These are phyloP conservation scores for Suhomyces sp. DNA, from an alignment of 805 yeast species.

Conservation along the genomic window DNA sequence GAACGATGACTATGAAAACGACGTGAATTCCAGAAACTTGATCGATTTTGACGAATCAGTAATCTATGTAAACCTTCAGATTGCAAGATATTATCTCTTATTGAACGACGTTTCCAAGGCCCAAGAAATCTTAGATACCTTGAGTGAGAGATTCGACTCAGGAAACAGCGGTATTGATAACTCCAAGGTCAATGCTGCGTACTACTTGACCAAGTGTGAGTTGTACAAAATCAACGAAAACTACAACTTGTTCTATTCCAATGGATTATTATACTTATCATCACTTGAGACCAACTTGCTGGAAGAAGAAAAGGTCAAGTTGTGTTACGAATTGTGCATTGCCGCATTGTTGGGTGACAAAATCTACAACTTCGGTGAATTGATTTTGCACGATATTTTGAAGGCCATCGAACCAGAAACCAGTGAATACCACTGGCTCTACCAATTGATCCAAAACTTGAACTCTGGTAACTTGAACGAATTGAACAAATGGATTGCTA, in stretches of 20 bases:
- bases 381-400: slow-evolving; percentile 84
- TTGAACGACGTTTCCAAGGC: slow-evolving; percentile 54
- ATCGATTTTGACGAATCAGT: slow-evolving; percentile 54
- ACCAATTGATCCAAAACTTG: slow-evolving; percentile 63
- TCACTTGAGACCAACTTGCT: slow-evolving; percentile 52
- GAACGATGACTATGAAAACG: slow-evolving; percentile 24
- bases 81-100: slow-evolving; percentile 66
- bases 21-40: slow-evolving; percentile 20
- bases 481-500: slow-evolving; percentile 52
- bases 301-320: slow-evolving; percentile 28
- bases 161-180: slow-evolving; percentile 25
- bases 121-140: slow-evolving; percentile 61
- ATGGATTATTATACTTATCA: slow-evolving; percentile 77
- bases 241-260: slow-evolving; percentile 77
- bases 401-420: slow-evolving; percentile 41
- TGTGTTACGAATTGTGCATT: slow-evolving; percentile 67
- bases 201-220: slow-evolving; percentile 75
- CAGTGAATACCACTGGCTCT: slow-evolving; percentile 63
- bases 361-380: slow-evolving; percentile 94
- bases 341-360: slow-evolving; percentile 89
- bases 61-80: slow-evolving; percentile 52
- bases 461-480: slow-evolving; percentile 72
- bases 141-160: slow-evolving; percentile 55
- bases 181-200: slow-evolving; percentile 74
- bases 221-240: slow-evolving; percentile 72